Conservation (phyloP, 2,329 filamentous ascomycete genomes). For the Pestalotiopsis sp. region DNA sequence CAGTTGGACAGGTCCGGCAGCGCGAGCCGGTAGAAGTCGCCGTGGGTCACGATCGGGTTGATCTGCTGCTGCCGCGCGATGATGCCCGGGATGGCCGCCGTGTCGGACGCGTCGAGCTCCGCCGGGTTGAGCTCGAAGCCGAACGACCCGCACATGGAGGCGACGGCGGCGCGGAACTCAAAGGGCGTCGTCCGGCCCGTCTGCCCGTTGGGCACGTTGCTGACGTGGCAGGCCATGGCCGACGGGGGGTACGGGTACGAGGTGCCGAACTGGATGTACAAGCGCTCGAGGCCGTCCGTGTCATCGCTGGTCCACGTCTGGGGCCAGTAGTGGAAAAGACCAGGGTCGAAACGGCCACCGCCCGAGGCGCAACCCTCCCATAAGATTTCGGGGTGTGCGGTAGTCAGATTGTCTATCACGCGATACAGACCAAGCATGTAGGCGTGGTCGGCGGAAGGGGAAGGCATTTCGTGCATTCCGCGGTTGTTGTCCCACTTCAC, state of each 20-base stretch:
- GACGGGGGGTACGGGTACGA: conserved; percentile 64
- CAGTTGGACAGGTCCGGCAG: conserved; percentile 63
- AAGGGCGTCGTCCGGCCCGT: conserved; percentile 59
- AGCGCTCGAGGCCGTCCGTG: conserved; percentile 63
- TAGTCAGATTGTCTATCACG: conserved; percentile 62
- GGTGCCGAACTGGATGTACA: conserved; percentile 66
- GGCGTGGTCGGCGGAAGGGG: conserved; percentile 54
- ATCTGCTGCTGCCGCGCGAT: conserved; percentile 57
- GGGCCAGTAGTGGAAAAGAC: conserved; percentile 65
- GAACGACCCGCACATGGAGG: conserved; percentile 71
- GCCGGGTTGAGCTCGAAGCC: conserved; percentile 65
- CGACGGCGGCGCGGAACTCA: conserved; percentile 64
- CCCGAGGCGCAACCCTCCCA: conserved; percentile 70
- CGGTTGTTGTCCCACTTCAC: conserved; percentile 73
- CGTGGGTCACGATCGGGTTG: conserved; percentile 60
- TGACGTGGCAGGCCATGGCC: conserved; percentile 68
- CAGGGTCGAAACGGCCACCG: conserved; percentile 66
- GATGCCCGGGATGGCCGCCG: conserved; percentile 52
- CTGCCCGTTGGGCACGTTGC: conserved; percentile 60
- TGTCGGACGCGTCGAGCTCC: conserved; percentile 53
- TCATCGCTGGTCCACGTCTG: conserved; percentile 70
- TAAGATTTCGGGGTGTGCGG: conserved; percentile 61
- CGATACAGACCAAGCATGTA: conserved; percentile 68
- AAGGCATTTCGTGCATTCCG: conserved; percentile 61
- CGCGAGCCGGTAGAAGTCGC: conserved; percentile 61